A percentile compares a stretch with the other conserved stretches of the same genome.
phyloP scores from a whole-genome alignment of 805 yeast species.

The Saturnispora ahearnii region DNA sequence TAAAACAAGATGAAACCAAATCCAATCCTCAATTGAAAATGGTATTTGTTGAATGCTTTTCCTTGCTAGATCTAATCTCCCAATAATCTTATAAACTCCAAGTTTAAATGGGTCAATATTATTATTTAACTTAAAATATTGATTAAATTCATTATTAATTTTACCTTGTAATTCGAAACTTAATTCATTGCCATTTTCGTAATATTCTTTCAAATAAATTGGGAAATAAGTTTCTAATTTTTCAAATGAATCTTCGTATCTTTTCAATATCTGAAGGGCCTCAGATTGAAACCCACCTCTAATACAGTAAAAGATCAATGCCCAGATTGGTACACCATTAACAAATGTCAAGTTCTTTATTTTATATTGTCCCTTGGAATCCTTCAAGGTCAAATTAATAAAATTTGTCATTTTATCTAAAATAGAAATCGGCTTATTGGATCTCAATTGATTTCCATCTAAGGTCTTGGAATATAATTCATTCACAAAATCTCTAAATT shows the following conservation, averaged over 20 bases:
- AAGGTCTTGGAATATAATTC: constrained; percentile 34
- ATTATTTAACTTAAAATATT: constrained; percentile 57
- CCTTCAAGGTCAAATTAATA: constrained; percentile 35
- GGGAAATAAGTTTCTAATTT: constrained; percentile 83
- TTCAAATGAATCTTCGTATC: constrained; percentile 63
- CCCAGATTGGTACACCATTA: constrained; percentile 93
- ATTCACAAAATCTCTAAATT: constrained; percentile 69
- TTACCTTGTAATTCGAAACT: constrained; percentile 61
- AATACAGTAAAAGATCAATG: constrained; percentile 70
- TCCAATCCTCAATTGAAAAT: constrained; percentile 87
- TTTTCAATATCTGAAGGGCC: constrained; percentile 59
- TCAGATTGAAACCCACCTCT: constrained; percentile 79
- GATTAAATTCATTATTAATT: constrained; percentile 72
- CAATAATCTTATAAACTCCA: constrained; percentile 84
- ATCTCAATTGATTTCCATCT: constrained; percentile 3
- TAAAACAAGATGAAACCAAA: constrained; percentile 84
- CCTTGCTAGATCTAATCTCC: constrained; percentile 73
- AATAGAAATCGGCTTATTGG: not conserved
- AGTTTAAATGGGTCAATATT: constrained; percentile 83
- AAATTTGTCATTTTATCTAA: constrained; percentile 31
- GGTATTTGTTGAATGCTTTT: constrained; percentile 60
- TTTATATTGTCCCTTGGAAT: constrained; percentile 38
- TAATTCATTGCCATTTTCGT: constrained; percentile 46
- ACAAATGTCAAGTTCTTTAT: constrained; percentile 50
- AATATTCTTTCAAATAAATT: constrained; percentile 63